phyloP scores from a whole-genome alignment of 2,329 filamentous ascomycete species.

The Elsinoe perseae region DNA sequence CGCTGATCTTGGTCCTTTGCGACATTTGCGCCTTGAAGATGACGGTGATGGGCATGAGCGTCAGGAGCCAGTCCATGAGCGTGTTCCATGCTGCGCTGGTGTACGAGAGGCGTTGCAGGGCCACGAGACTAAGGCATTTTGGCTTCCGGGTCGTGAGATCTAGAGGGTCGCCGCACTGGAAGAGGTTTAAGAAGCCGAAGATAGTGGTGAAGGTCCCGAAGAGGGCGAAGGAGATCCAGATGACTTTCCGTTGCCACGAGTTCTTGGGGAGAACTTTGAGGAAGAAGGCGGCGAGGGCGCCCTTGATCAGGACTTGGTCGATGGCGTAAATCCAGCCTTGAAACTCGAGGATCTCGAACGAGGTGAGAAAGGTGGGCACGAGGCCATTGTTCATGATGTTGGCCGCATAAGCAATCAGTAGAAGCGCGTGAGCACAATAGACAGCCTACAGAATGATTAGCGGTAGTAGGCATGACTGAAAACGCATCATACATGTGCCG shows the following conservation, averaged over 20 bases:
- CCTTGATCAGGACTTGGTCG: constrained; percentile 13
- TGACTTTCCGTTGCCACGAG: constrained; percentile 12
- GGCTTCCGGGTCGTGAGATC: neutral
- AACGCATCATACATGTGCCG: constrained; percentile 30
- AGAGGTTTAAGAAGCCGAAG: constrained; percentile 13
- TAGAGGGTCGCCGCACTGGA: constrained; percentile 13
- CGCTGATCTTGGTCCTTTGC: constrained; percentile 33
- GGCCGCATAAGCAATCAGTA: neutral
- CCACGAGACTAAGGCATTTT: neutral
- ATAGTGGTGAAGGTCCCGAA: constrained; percentile 9
- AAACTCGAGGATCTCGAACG: constrained; percentile 6
- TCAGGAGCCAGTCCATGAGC: constrained; percentile 27
- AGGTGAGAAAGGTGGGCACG: neutral
- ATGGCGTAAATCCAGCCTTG: constrained; percentile 13
- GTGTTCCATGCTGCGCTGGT: constrained; percentile 1
- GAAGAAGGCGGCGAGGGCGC: constrained; percentile 14
- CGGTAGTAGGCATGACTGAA: neutral
- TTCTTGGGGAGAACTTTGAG: constrained; percentile 12
- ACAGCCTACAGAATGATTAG: neutral
- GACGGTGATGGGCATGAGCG: constrained; percentile 35
- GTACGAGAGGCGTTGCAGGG: neutral
- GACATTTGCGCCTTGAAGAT: constrained; percentile 37
- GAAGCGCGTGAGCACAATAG: neutral
- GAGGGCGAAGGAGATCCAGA: constrained; percentile 2
- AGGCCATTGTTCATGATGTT: neutral